Conservation (phyloP, 2,329 filamentous ascomycete species). For the Colletotrichum paranaense region DNA sequence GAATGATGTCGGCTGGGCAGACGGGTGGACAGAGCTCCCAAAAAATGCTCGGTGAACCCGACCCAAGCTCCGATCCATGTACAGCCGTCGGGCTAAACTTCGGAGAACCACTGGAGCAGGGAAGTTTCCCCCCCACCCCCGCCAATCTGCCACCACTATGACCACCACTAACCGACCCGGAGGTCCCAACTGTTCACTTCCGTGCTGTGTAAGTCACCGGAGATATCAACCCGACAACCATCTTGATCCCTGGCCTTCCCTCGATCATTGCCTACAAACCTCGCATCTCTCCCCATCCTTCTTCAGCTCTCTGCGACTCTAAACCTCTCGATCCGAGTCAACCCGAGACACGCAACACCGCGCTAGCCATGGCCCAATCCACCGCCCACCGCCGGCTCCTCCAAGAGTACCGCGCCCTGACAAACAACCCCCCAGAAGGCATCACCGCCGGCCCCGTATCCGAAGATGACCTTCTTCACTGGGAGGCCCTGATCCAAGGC, state of each 20-base stretch:
- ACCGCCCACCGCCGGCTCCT: constrained; percentile 85
- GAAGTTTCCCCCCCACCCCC: constrained; percentile 10
- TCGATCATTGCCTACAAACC: background rate
- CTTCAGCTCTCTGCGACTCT: background rate
- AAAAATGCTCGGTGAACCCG: constrained; percentile 11
- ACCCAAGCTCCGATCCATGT: constrained; percentile 19
- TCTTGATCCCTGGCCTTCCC: background rate
- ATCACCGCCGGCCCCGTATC: constrained; percentile 94
- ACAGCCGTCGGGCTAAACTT: constrained; percentile 25
- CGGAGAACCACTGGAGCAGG: constrained; percentile 10
- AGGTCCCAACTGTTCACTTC: constrained; percentile 1
- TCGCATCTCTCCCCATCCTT: background rate
- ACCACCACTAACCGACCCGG: constrained; percentile 7
- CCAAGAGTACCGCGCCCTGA: constrained; percentile 94
- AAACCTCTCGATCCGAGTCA: background rate
- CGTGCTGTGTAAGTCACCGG: constrained; percentile 23
- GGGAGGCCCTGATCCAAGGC: constrained; percentile 96
- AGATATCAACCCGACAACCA: constrained; percentile 7
- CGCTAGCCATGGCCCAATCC: constrained; percentile 62
- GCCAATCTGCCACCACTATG: constrained; percentile 15
- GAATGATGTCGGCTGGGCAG: background rate
- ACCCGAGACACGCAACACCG: too few species aligned
- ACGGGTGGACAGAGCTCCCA: constrained; percentile 28
- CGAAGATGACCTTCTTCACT: constrained; percentile 95
- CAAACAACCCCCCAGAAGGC: constrained; percentile 95